These are phyloP conservation scores for Teratosphaeria gauchensis DNA, from an alignment of 2,329 filamentous ascomycete genomes.

Conservation along the genomic window DNA sequence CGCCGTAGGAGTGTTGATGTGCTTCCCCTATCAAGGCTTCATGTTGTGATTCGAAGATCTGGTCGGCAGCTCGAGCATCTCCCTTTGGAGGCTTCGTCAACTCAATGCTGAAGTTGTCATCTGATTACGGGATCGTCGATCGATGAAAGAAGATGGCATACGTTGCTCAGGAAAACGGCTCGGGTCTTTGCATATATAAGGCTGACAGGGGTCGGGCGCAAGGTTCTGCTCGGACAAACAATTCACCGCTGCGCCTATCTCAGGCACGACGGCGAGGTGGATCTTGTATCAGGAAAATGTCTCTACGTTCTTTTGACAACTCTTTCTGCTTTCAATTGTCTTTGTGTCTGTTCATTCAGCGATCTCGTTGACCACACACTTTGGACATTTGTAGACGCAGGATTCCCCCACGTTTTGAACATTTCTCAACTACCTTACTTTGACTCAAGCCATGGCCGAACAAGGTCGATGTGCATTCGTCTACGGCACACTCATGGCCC, in stretches of 20 bases:
- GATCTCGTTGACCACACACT: background rate
- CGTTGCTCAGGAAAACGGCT: background rate
- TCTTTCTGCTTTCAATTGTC: background rate
- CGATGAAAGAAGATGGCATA: background rate
- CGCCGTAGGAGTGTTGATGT: background rate
- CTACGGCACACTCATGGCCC: constrained; percentile 70
- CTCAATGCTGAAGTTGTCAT: background rate
- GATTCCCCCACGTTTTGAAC: too few relatives aligned
- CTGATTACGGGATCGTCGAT: background rate
- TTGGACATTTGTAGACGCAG: too few relatives aligned
- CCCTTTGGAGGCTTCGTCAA: too few relatives aligned
- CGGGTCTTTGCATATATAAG: background rate
- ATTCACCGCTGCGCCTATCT: background rate
- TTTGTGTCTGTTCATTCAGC: background rate
- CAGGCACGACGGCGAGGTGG: too few relatives aligned
- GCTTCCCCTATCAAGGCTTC: background rate
- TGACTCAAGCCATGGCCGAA: background rate
- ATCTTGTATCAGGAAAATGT: too few relatives aligned
- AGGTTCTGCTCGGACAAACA: background rate
- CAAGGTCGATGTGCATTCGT: constrained; percentile 47
- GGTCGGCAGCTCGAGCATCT: background rate
- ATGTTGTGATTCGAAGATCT: background rate
- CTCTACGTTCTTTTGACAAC: too few relatives aligned
- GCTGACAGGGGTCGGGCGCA: background rate
- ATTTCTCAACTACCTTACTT: background rate